A percentile compares a stretch with the other conserved stretches of the same genome.
Evolutionary conservation across 179 eudicot genomes (phyloP).

Genomic region (Drosera spatulata): DNA sequence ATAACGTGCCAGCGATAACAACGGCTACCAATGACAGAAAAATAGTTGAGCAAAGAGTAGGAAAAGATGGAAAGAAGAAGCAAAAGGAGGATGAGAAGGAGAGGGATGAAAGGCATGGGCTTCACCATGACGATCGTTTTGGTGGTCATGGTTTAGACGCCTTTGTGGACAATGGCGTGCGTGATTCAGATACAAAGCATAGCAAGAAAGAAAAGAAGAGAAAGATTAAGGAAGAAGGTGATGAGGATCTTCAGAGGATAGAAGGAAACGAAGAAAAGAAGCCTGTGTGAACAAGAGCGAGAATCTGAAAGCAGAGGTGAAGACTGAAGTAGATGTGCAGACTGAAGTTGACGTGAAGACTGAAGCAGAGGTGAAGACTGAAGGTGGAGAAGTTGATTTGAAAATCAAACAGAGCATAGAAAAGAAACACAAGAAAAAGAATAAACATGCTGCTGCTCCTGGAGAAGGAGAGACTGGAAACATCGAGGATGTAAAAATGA

Average conservation of each 20-base stretch:
- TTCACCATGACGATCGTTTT: not conserved
- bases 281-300: no score
- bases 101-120: constrained; percentile 1
- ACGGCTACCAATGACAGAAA: not conserved
- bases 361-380: no score
- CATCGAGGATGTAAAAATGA: not conserved
- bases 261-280: no score
- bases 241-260: not conserved
- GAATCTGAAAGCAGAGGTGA: no score
- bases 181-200: constrained; percentile 6
- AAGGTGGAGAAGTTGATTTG: no score
- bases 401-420: no score
- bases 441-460: no score
- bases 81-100: not conserved
- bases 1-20: not conserved
- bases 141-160: not conserved
- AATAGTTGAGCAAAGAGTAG: not conserved
- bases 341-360: no score
- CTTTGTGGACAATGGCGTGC: not conserved
- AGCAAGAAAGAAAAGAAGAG: constrained; percentile 6
- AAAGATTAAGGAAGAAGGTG: constrained; percentile 8
- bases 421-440: no score
- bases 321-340: no score
- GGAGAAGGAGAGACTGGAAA: constrained; percentile 6
- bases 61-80: constrained; percentile 2